These are phyloP conservation scores for Gentiana dahurica DNA, from an alignment of 257 asterid genomes.

Conservation along the genomic window DNA sequence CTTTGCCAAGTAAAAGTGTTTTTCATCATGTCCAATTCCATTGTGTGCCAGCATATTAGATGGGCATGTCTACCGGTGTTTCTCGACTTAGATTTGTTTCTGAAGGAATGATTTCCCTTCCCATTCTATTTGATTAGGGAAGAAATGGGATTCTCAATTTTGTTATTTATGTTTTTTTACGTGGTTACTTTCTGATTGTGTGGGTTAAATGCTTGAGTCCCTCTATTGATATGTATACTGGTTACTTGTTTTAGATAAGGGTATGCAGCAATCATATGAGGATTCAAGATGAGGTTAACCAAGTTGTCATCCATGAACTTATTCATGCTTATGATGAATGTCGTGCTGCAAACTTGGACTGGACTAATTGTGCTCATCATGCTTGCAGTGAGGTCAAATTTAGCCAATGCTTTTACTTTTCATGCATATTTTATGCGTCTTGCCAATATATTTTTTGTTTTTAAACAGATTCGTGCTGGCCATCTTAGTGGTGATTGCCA, in stretches of 20 bases:
- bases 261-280: slow-evolving; percentile 69
- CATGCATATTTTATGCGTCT: too few relatives aligned
- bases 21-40: too few relatives aligned
- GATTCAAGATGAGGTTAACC: slow-evolving; percentile 82
- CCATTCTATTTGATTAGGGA: not conserved
- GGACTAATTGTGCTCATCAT: slow-evolving; percentile 86
- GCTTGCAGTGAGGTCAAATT: slow-evolving; percentile 75
- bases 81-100: too few relatives aligned
- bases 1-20: too few relatives aligned
- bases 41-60: too few relatives aligned
- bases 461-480: slow-evolving; percentile 64
- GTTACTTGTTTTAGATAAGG: slow-evolving; percentile 28
- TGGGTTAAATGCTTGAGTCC: not conserved
- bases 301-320: slow-evolving; percentile 88
- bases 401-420: not conserved
- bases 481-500: slow-evolving; percentile 98
- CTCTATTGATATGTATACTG: not conserved
- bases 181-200: not conserved
- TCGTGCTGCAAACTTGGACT: slow-evolving; percentile 70
- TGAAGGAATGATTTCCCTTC: too few relatives aligned
- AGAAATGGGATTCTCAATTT: not conserved
- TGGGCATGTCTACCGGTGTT: too few relatives aligned
- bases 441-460: not conserved
- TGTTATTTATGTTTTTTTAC: not conserved
- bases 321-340: slow-evolving; percentile 94